These are phyloP conservation scores for Claviceps purpurea DNA, from an alignment of 2,329 filamentous ascomycete species.

Conservation along the genomic window DNA sequence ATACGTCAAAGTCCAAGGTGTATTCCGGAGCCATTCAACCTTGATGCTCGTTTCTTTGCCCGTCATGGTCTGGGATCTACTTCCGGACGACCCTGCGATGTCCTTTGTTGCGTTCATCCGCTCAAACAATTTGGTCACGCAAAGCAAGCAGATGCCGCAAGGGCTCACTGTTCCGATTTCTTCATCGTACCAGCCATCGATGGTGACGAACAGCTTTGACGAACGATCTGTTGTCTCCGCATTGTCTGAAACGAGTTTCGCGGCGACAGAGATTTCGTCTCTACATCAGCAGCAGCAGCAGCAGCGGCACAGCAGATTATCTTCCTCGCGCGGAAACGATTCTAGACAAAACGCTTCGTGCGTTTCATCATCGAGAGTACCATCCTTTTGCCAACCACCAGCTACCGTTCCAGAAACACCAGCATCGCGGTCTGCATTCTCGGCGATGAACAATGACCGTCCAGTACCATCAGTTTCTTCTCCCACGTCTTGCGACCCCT, in stretches of 20 bases:
- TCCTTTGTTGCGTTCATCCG: constrained; percentile 46
- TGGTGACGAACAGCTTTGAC: constrained; percentile 10
- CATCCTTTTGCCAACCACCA: constrained; percentile 9
- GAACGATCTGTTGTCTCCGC: constrained; percentile 14
- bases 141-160: constrained; percentile 12
- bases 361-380: background rate
- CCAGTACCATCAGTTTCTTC: constrained; percentile 12
- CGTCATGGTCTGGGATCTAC: constrained; percentile 45
- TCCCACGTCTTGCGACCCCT: constrained; percentile 11
- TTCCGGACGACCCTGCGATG: constrained; percentile 43
- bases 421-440: constrained; percentile 10
- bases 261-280: constrained; percentile 16
- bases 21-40: constrained; percentile 49
- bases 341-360: background rate
- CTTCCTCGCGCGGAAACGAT: background rate
- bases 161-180: background rate
- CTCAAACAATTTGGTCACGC: constrained; percentile 38
- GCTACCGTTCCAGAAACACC: constrained; percentile 10
- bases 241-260: constrained; percentile 21
- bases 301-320: background rate
- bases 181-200: constrained; percentile 8
- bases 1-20: constrained; percentile 46
- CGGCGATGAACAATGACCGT: constrained; percentile 10
- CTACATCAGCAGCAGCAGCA: background rate
- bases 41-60: constrained; percentile 44